phyloP scores from a whole-genome alignment of 1,139 yeast genomes.

The Hansenula lynferdii region DNA sequence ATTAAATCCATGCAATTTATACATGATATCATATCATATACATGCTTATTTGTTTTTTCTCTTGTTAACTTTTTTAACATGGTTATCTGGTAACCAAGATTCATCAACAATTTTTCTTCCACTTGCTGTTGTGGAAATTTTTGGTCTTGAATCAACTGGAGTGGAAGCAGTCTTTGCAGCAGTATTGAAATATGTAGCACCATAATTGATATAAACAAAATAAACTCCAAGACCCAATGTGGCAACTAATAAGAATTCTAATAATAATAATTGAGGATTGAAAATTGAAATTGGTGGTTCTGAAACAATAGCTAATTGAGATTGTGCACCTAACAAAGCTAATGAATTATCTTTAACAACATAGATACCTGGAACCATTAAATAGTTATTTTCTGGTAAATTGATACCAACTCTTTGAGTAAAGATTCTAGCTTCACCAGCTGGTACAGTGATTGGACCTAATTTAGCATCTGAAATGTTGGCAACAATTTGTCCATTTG shows the following conservation, averaged over 20 bases:
- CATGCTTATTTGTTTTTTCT: slow-evolving; percentile 24
- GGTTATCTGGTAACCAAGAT: slow-evolving; percentile 56
- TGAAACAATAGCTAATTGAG: slow-evolving; percentile 49
- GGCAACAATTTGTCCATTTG: slow-evolving; percentile 44
- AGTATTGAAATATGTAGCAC: slow-evolving; percentile 34
- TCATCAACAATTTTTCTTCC: slow-evolving; percentile 38
- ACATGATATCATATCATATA: too few relatives aligned
- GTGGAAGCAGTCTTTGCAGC: slow-evolving; percentile 36
- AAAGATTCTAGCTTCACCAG: slow-evolving; percentile 46
- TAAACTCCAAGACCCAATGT: slow-evolving; percentile 50
- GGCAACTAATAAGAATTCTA: slow-evolving; percentile 49
- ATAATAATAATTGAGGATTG: slow-evolving; percentile 66
- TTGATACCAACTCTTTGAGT: slow-evolving; percentile 52
- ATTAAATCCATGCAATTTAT: too few relatives aligned
- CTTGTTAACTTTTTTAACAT: slow-evolving; percentile 31
- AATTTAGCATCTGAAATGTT: slow-evolving; percentile 63
- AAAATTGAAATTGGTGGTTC: slow-evolving; percentile 68
- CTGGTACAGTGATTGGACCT: slow-evolving; percentile 53
- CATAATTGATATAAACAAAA: slow-evolving; percentile 39
- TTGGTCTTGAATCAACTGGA: slow-evolving; percentile 13
- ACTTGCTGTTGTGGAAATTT: slow-evolving; percentile 26
- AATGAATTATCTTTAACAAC: slow-evolving; percentile 48
- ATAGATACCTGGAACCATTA: slow-evolving; percentile 56
- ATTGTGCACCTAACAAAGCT: slow-evolving; percentile 53
- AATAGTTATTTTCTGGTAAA: slow-evolving; percentile 54